Evolutionary conservation across 768 basidiomycete species (phyloP), one percentile per base, ranked within the genome.

Genomic region (Tephrocybe rancida): DNA sequence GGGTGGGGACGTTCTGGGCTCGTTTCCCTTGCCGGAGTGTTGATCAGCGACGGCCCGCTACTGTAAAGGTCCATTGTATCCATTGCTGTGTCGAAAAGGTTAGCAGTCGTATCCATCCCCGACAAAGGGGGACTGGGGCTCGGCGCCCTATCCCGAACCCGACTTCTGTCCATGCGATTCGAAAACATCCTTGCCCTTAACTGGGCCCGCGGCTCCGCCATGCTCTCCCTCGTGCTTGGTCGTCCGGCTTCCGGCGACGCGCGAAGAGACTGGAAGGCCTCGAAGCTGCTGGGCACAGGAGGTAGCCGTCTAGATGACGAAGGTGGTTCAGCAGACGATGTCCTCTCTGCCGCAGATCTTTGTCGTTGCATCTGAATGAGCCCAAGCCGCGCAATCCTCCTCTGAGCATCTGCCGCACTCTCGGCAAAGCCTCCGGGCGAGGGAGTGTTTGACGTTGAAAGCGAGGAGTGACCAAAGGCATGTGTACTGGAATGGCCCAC

Each of bases 401-500:
- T 66, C 25, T 76, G 69, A 42, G 72, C 68, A 48, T 79, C 80
- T 10, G 70, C 70, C 2, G 74, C 73, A 54, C 68, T 79, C 58
- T 81, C 80, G 1, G 72, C 69, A 35, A 76, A 70, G 0, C 26
- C 19, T 11, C 27, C 39, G 76, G 72, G 0, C 73, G 75, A 30
- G 71, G 30, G 1, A 3, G 13, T 11, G 1, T 22, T 21, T 13
- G 50, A 14, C 0, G 73, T 68, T 8, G 69, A 64, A 5, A 70
- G 67, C 16, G 69, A 56, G 27, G 54, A n/a, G 26, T 56, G 48
- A 9, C 39, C 22, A 18, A 24, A 24, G 6, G 35, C 27, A n/a
- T 56, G 50, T 18, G 44, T 37, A 25, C 47, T 47, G 11, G 54
- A 44, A 7, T 55, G 50, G 29, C 47, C 35, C 21, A 48, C 58